Percentiles rank a stretch among this genome's conserved stretches.
These are phyloP conservation scores for Leccinum longicurvipes DNA, from an alignment of 768 basidiomycete species.

Conservation along the genomic window DNA sequence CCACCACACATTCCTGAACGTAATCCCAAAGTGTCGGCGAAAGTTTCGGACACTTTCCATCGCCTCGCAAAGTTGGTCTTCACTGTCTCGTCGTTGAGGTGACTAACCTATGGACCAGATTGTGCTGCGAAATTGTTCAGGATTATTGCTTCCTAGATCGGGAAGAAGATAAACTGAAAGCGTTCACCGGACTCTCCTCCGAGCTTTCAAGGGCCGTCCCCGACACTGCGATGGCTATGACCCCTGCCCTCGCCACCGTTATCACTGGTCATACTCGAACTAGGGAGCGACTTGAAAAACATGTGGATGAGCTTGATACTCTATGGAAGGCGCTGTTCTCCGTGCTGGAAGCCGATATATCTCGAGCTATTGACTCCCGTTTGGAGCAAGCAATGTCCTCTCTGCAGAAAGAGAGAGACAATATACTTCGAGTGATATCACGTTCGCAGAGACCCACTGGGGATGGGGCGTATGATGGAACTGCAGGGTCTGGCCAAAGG, in stretches of 20 bases:
- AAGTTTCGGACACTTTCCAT: slow-evolving; percentile 34
- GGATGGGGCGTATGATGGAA: slow-evolving; percentile 7
- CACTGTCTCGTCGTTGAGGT: slow-evolving; percentile 3
- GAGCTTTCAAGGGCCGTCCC: slow-evolving; percentile 44
- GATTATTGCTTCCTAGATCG: slow-evolving; percentile 40
- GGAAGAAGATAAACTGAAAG: slow-evolving; percentile 47
- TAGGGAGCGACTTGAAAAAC: slow-evolving; percentile 41
- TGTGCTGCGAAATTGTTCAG: slow-evolving; percentile 45
- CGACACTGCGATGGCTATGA: slow-evolving; percentile 40
- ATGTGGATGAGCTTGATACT: slow-evolving; percentile 37
- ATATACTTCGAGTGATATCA: slow-evolving; percentile 16
- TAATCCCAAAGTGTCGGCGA: slow-evolving; percentile 6
- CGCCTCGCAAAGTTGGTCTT: slow-evolving; percentile 35
- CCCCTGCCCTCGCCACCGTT: slow-evolving; percentile 45
- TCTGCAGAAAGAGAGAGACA: slow-evolving; percentile 32
- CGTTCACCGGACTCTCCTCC: slow-evolving; percentile 47
- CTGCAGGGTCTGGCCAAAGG: slow-evolving; percentile 8
- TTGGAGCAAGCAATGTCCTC: slow-evolving; percentile 33
- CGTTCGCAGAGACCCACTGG: slow-evolving; percentile 15
- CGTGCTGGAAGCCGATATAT: slow-evolving; percentile 39
- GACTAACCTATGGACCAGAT: slow-evolving; percentile 30
- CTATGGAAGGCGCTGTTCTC: slow-evolving; percentile 49
- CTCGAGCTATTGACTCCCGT: slow-evolving; percentile 32
- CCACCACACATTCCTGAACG: slow-evolving; percentile 1
- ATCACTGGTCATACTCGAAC: slow-evolving; percentile 40